Evolutionary conservation across 805 yeast species (phyloP), one percentile per base, ranked within the genome.

Genomic region (Millerozyma acaciae): DNA sequence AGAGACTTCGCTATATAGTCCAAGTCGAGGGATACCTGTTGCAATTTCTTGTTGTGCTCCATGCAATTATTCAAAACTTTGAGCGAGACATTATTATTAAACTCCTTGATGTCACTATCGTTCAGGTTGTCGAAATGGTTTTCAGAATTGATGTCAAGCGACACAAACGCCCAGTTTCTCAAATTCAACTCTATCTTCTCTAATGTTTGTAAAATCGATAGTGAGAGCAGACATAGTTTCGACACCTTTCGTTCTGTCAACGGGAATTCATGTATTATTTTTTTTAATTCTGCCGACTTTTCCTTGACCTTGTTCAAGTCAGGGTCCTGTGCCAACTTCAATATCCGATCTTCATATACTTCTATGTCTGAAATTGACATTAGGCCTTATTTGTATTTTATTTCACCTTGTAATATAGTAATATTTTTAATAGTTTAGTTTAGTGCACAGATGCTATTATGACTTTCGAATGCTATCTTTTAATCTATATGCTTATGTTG

Each of bases 131-230:
- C 50, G 30, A 66, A 66, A 40, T 67, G 71, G 21, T 51, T 55
- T 14, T 65, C 61, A 10, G 73, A 59, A 42, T 69, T 69, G 40
- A 65, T 64, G 43, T 75, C 78, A 17, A 75, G 50, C 7, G 79
- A 69, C 27, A 70, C 54, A 37, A 75, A 75, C 33, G 75, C 78
- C 81, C 80, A 75, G 39, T 70, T 70, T 38, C 69, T 64, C 30
- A 72, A 55, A 21, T 58, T 62, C 22, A 68, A 50, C 40, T 69
- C 73, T 14, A 72, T 59, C 39, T 66, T 65, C 51, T 75, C 80
- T 26, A 75, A 53, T 27, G 73, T 68, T 42, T 75, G 65, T 20
- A 75, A 52, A 4, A 73, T 65, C 35, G 66, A 65, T 35, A 74
- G 60, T 6, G 70, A 58, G 20, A 66, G 56, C 35, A 63, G 70